Conservation (phyloP, 345 rosid genomes). For the Acer campestre region DNA sequence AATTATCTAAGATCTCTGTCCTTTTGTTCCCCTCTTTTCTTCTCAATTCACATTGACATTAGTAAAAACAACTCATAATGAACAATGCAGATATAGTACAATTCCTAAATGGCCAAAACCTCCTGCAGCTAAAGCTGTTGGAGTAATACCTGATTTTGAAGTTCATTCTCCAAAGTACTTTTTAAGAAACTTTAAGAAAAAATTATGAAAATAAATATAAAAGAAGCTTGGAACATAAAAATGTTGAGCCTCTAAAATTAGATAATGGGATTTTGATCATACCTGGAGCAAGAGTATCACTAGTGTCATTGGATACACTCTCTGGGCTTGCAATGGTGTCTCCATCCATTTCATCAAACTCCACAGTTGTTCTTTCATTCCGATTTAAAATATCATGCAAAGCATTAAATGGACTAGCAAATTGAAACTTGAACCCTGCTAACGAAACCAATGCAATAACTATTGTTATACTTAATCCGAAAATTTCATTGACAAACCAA, state of each 20-base stretch:
- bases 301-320: slow-evolving; percentile 25
- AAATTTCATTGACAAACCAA: slow-evolving; percentile 2
- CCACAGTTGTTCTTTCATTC: slow-evolving; percentile 25
- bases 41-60: background rate
- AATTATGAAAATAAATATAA: background rate
- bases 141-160: background rate
- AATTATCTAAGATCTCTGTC: background rate
- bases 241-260: background rate
- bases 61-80: background rate
- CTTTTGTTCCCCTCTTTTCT: background rate
- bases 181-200: background rate
- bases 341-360: slow-evolving; percentile 27
- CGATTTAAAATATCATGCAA: slow-evolving; percentile 27
- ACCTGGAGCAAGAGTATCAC: slow-evolving; percentile 38
- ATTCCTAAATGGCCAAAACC: background rate
- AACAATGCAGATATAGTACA: background rate
- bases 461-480: background rate
- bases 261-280: background rate
- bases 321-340: slow-evolving; percentile 2
- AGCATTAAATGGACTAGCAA: slow-evolving; percentile 35
- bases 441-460: slow-evolving; percentile 19
- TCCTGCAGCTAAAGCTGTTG: background rate
- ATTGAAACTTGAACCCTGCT: slow-evolving; percentile 52
- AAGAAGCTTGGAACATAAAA: background rate
- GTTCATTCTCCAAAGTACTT: background rate